Evolutionary conservation across 2,329 filamentous ascomycete species (phyloP).

Genomic region (Furcasterigmium sp.): DNA sequence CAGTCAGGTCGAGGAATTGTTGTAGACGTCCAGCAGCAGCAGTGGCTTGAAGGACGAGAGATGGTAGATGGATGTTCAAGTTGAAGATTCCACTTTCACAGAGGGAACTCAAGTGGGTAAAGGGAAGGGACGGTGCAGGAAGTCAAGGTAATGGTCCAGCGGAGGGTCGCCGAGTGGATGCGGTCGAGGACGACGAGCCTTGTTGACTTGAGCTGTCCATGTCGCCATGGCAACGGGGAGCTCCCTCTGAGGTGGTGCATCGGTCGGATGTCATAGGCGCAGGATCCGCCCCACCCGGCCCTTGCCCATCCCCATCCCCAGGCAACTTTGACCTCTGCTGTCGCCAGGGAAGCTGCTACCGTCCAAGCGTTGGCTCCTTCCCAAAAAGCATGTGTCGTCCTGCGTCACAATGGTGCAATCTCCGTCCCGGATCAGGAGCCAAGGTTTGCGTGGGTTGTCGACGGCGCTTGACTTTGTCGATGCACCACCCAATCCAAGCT

Average conservation of each 20-base stretch:
- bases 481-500: no score
- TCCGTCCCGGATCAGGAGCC: not conserved
- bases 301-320: no score
- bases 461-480: not conserved
- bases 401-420: no score
- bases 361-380: no score
- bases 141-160: not conserved
- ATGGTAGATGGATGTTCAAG: not conserved
- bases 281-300: no score
- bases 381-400: no score
- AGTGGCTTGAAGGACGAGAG: not conserved
- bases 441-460: not conserved
- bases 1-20: not conserved
- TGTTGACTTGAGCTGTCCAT: not conserved
- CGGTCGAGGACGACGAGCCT: not conserved
- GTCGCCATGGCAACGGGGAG: not conserved
- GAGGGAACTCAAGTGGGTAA: not conserved
- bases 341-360: no score
- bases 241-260: no score
- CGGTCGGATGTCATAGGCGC: no score
- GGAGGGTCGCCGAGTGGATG: not conserved
- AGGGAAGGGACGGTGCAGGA: not conserved
- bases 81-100: constrained; percentile 1
- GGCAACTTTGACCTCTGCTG: no score
- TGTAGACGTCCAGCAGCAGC: not conserved